phyloP scores from a whole-genome alignment of 805 yeast genomes.

The Starmerella ratchasimensis region DNA sequence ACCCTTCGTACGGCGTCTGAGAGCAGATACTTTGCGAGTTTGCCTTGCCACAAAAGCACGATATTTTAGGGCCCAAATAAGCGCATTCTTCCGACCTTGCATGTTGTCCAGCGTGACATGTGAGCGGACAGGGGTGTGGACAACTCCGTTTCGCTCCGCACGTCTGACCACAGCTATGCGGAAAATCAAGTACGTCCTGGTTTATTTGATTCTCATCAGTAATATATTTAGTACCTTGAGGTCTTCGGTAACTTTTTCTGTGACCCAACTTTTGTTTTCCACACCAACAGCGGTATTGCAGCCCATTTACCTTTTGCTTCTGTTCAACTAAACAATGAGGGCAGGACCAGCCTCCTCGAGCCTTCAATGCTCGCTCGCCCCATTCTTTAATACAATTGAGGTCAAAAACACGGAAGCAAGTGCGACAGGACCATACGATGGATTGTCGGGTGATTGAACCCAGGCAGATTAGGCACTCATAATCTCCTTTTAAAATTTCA shows the following conservation, averaged over 20 bases:
- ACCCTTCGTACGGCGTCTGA: constrained; percentile 14
- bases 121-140: constrained; percentile 21
- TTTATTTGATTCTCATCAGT: neutral
- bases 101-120: constrained; percentile 22
- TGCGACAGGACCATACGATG: constrained; percentile 62
- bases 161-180: constrained; percentile 22
- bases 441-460: constrained; percentile 58
- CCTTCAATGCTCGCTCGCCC: constrained; percentile 55
- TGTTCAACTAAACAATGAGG: constrained; percentile 18
- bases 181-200: neutral
- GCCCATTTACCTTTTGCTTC: neutral
- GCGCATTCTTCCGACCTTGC: constrained; percentile 12
- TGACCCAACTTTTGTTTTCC: constrained; percentile 10
- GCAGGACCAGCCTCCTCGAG: constrained; percentile 16
- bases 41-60: constrained; percentile 18
- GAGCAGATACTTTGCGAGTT: constrained; percentile 11
- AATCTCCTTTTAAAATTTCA: constrained; percentile 56
- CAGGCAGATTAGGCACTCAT: constrained; percentile 79
- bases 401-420: constrained; percentile 76
- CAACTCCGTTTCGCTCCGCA: constrained; percentile 19
- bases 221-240: too few relatives aligned
- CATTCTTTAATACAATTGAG: constrained; percentile 73
- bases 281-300: constrained; percentile 20
- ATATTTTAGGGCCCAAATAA: constrained; percentile 15
- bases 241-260: too few relatives aligned